phyloP scores from a whole-genome alignment of 129 eudicot species.

The Flaveria bidentis region DNA sequence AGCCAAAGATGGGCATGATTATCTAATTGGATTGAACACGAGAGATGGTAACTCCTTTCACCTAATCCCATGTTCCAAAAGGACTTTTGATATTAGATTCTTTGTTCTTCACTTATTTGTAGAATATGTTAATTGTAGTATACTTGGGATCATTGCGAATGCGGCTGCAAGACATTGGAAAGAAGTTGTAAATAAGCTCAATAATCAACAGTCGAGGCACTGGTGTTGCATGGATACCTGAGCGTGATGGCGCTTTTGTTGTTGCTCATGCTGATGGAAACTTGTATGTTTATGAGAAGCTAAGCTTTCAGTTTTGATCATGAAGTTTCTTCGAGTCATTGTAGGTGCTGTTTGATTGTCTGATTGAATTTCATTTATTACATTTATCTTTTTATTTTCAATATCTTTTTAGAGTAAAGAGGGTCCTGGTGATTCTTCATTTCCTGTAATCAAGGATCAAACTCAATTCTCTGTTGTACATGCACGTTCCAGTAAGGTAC shows the following conservation, averaged over 20 bases:
- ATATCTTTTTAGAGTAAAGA: slow-evolving; percentile 57
- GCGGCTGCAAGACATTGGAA: slow-evolving; percentile 80
- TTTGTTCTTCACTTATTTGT: slow-evolving; percentile 20
- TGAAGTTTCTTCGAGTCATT: slow-evolving; percentile 2
- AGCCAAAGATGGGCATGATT: slow-evolving; percentile 85
- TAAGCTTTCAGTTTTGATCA: slow-evolving; percentile 41
- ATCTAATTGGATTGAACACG: slow-evolving; percentile 68
- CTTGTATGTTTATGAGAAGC: slow-evolving; percentile 84
- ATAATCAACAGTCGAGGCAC: slow-evolving; percentile 36
- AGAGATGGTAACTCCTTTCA: slow-evolving; percentile 64
- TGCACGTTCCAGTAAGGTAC: slow-evolving; percentile 84
- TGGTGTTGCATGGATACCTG: slow-evolving; percentile 77
- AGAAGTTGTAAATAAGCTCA: slow-evolving; percentile 33
- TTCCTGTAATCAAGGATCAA: slow-evolving; percentile 69
- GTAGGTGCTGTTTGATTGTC: slow-evolving; percentile 9
- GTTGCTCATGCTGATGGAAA: slow-evolving; percentile 91
- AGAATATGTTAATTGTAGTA: slow-evolving; percentile 47
- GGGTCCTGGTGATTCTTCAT: slow-evolving; percentile 38
- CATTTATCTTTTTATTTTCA: slow-evolving; percentile 7
- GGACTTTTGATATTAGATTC: slow-evolving; percentile 18
- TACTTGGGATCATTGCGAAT: slow-evolving; percentile 76
- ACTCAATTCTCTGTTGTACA: slow-evolving; percentile 74
- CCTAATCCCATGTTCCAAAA: neutral
- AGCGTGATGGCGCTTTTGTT: slow-evolving; percentile 76
- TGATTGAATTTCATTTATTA: neutral